phyloP scores from a whole-genome alignment of 129 eudicot genomes.

The Arctium lappa region DNA sequence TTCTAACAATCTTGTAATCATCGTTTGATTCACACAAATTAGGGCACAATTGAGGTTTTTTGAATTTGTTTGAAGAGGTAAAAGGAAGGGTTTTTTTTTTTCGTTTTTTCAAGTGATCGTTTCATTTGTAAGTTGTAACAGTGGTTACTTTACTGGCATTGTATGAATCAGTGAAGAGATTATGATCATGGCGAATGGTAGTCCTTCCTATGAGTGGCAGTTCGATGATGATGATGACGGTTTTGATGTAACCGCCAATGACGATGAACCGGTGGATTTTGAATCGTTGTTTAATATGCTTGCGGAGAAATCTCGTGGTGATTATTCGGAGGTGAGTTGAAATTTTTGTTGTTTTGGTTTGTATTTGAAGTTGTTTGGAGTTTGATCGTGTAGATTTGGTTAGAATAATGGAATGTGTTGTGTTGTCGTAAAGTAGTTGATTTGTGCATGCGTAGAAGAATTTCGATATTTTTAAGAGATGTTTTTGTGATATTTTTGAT shows the following conservation, averaged over 20 bases:
- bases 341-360: background rate
- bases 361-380: slow-evolving; percentile 3
- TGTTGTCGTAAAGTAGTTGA: no score
- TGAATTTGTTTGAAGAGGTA: background rate
- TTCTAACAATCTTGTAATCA: background rate
- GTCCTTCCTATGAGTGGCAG: slow-evolving; percentile 7
- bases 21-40: slow-evolving; percentile 1
- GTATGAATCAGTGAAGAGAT: background rate
- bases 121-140: background rate
- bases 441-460: no score
- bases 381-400: background rate
- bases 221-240: slow-evolving; percentile 15
- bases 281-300: slow-evolving; percentile 2
- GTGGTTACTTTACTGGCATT: background rate
- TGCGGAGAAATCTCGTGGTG: slow-evolving; percentile 28
- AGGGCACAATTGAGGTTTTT: slow-evolving; percentile 20
- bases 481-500: no score
- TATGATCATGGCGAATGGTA: slow-evolving; percentile 29
- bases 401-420: background rate
- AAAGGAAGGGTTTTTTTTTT: background rate
- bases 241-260: background rate
- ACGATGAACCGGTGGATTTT: slow-evolving; percentile 17
- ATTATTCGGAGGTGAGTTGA: slow-evolving; percentile 16
- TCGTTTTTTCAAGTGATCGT: background rate
- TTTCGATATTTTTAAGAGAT: no score